Base-by-base conservation (phyloP, 1,139 yeast genomes). In the Protomyces gravidus region DNA sequence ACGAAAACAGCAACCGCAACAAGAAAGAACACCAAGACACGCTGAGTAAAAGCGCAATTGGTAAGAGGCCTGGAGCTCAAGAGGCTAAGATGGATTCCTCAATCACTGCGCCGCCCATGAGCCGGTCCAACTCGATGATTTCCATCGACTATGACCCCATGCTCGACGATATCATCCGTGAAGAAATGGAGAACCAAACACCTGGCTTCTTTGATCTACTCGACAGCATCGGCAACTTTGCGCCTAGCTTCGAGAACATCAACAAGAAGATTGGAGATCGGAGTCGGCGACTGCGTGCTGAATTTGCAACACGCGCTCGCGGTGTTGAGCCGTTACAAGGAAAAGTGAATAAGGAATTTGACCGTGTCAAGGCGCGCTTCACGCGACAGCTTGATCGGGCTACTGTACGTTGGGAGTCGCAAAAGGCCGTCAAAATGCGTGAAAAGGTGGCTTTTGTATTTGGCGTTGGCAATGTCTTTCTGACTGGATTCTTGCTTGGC, bases 391-490 rank as follows among this genome's bases (percentile, higher is more conserved):
- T 89, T 60, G 80, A 78, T 62, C 75, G 76, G 60, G 77, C 87
- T 48, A 94, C 88, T 67, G 68, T 74, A 21, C 76, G 83, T 56
- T 74, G 88, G 60, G 81, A 69, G 17, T 66, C 65, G 33, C 63
- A 66, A 2, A 62, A 64, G 25, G 68, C 70, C 11, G 69, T 74
- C 19, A 81, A 95, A 5, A 76, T 77, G 15, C 82, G 94, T 0
- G 97, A 90, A 68, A 92, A 90, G 71, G 68, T 84, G 33, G 89
- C 89, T 67, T 92, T 89, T 70, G 84, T 96, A 0, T 70, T 82
- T 46, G 84, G 95, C 0, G 76, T 89, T 48, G 80, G 83, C 62
- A 73, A 81, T 59, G 80, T 92, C 13, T 88, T 92, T 50, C 71
- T 80, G 39, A 76, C 84, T 17, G 97, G 97, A 0, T 80, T 83